phyloP scores from a whole-genome alignment of 148 eudicot species.

The Oxyria digyna region DNA sequence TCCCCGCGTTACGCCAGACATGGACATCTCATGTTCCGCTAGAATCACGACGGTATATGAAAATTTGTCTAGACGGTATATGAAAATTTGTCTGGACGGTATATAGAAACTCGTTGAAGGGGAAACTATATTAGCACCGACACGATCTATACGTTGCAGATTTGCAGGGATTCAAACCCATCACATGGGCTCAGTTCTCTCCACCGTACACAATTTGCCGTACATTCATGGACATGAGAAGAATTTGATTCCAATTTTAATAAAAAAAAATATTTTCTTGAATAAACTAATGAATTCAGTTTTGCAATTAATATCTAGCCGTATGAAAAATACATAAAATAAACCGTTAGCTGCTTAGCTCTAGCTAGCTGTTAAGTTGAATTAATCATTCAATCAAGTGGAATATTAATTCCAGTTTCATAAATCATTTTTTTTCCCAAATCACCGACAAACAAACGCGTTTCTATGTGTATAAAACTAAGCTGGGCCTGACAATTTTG shows the following conservation, averaged over 20 bases:
- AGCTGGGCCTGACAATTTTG: no score
- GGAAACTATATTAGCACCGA: background rate
- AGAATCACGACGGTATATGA: no score
- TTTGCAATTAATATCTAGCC: background rate
- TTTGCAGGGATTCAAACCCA: background rate
- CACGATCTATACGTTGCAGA: background rate
- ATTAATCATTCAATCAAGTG: background rate
- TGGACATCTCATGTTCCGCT: no score
- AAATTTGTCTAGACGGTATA: no score
- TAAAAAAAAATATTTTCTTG: background rate
- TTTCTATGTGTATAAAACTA: background rate
- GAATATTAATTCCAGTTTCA: background rate
- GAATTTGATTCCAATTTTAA: background rate
- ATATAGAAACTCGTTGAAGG: no score
- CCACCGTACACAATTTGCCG: conserved; percentile 1
- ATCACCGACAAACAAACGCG: conserved; percentile 6
- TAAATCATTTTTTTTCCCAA: background rate
- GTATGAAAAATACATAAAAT: background rate
- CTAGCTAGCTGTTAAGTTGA: background rate
- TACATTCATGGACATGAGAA: background rate
- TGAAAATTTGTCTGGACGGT: no score
- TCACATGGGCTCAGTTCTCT: conserved; percentile 2
- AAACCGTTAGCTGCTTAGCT: background rate
- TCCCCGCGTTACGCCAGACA: no score
- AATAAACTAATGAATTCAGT: background rate